Base-by-base conservation (phyloP, 306 rosid genomes). In the Mimosa bimucronata region DNA sequence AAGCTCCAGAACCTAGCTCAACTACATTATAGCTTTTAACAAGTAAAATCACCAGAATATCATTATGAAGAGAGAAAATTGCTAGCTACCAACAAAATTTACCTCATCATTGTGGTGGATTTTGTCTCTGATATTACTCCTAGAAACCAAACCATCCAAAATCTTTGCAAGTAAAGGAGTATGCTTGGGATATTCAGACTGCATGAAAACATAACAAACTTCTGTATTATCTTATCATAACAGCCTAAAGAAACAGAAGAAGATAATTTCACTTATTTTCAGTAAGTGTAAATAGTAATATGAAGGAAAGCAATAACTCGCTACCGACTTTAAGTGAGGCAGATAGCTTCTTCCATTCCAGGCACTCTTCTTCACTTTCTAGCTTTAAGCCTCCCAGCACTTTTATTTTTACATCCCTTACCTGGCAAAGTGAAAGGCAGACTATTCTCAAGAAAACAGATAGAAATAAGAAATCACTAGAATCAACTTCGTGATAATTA, bases 121-220 rank as follows among this genome's bases (percentile, higher is more conserved):
- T 86, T 84, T 89, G 77, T 90, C 97, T 86, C 83, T 84, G 48
- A 82, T 71, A 76, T 89, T 87, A 81, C 61, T 82, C 77, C 80
- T 87, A 85, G 94, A 90, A 89, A 92, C 74, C 65, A 95, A 69
- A 74, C 92, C 93, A 82, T 95, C 96, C 97, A 95, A 90, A 79
- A 91, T 83, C 83, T 88, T 92, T 52, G 94, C 91, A 84, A 92
- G 92, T 85, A 95, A 86, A 34, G 94, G 92, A 66, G 98, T 93
- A 90, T 95, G 79, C 41, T 86, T 81, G 76, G 98, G 94, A 84
- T 95, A 93, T 86, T 95, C 98, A 23, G 85, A 88, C 98, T 95
- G 95, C 86, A 88, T 85, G 21, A 52, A 68, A 85, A 70, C 44
- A 85, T 45, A 75, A 58, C 69, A 79, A 69, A 68, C 48, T 73